A percentile compares a stretch with the other conserved stretches of the same genome.
Conservation (phyloP, 306 rosid genomes). For the Corylus heterophylla region DNA sequence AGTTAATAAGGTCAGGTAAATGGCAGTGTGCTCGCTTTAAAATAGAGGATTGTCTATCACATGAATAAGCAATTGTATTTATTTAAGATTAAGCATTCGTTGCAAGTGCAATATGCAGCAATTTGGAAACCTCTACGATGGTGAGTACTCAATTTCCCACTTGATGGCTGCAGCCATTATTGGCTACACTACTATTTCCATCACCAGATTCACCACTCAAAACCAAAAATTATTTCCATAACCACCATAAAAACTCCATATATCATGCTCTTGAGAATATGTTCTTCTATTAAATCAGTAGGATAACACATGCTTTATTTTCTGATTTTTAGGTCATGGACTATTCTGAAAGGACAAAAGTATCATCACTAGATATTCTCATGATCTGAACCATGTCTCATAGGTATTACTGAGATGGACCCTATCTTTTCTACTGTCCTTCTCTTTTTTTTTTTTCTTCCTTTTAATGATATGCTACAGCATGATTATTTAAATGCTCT, state of each 20-base stretch:
- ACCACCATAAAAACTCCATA: background rate
- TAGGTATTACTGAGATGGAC: slow-evolving; percentile 28
- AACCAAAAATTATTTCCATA: slow-evolving; percentile 2
- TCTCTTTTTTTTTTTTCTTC: background rate
- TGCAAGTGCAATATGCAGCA: background rate
- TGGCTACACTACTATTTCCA: background rate
- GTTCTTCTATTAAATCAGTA: background rate
- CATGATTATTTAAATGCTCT: background rate
- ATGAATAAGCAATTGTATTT: background rate
- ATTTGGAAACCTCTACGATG: background rate
- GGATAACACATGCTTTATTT: slow-evolving; percentile 24
- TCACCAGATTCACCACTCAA: background rate
- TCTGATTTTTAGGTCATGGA: slow-evolving; percentile 79
- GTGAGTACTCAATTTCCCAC: background rate
- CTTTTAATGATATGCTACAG: background rate
- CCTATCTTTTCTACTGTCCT: background rate
- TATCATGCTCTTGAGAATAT: slow-evolving; percentile 14
- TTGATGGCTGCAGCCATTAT: background rate
- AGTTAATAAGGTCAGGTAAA: background rate
- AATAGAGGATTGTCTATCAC: background rate
- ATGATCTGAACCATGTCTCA: slow-evolving; percentile 14
- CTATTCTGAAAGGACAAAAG: slow-evolving; percentile 85
- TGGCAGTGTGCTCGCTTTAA: background rate
- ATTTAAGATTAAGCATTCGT: background rate
- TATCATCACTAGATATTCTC: slow-evolving; percentile 69